Evolutionary conservation across 1,284 basidiomycete genomes (phyloP).

Genomic region (Ganoderma boninense): DNA sequence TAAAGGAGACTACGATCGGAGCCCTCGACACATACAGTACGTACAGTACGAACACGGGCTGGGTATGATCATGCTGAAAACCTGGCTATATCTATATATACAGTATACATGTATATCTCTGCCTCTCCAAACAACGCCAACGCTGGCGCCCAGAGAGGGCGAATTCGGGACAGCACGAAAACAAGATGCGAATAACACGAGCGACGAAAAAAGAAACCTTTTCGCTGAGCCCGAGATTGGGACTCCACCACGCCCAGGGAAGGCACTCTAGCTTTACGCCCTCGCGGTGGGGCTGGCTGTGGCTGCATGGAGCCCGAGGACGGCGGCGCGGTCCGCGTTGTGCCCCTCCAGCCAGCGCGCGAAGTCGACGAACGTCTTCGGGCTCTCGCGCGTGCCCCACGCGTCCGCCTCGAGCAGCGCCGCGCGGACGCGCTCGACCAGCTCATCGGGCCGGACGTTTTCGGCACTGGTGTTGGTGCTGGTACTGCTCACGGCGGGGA

Average conservation of each 20-base stretch:
- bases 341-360: neutral
- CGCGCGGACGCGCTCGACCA: neutral
- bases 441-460: neutral
- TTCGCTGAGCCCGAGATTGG: no score
- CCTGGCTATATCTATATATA: neutral
- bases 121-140: neutral
- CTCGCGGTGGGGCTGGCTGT: no score
- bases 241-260: no score
- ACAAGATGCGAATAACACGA: no score
- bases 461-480: no score
- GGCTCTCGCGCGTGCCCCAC: neutral
- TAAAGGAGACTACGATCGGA: neutral
- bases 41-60: no score
- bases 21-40: no score
- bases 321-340: neutral
- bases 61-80: no score
- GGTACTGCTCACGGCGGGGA: no score
- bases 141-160: neutral
- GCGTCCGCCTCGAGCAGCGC: neutral
- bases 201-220: no score
- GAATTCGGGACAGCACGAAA: neutral
- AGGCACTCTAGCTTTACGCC: no score
- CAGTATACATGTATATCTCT: no score
- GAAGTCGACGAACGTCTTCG: slow-evolving; percentile 1
- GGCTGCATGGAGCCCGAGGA: neutral